phyloP scores from a whole-genome alignment of 345 rosid genomes.

The Populus deltoides region DNA sequence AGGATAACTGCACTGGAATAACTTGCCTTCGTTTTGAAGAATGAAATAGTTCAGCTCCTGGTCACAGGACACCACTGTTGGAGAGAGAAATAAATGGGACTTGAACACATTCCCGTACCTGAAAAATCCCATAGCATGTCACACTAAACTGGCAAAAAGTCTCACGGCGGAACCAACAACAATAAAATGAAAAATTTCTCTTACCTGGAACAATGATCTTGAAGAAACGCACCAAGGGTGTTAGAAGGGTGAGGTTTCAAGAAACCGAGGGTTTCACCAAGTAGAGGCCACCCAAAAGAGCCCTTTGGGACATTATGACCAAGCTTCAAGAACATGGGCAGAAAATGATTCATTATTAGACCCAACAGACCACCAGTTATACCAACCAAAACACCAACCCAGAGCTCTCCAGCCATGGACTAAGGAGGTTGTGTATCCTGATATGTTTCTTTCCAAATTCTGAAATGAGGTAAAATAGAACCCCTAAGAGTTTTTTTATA shows the following conservation, averaged over 20 bases:
- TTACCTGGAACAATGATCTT: conserved; percentile 45
- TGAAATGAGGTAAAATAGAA: no score
- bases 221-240: conserved; percentile 46
- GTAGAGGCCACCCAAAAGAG: conserved; percentile 54
- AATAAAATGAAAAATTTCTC: neutral
- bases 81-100: conserved; percentile 27
- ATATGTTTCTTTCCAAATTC: neutral
- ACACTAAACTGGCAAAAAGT: neutral
- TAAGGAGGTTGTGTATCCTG: neutral
- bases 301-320: conserved; percentile 37
- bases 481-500: no score
- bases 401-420: conserved; percentile 31
- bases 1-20: conserved; percentile 27
- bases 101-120: conserved; percentile 29
- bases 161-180: neutral
- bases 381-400: conserved; percentile 27
- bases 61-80: conserved; percentile 26
- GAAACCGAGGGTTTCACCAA: conserved; percentile 58
- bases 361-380: conserved; percentile 17
- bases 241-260: conserved; percentile 50
- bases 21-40: conserved; percentile 28
- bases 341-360: conserved; percentile 34
- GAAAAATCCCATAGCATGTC: neutral
- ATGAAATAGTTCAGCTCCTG: conserved; percentile 22
- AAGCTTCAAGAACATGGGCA: conserved; percentile 32